Conservation (phyloP, 2,329 filamentous ascomycete genomes). For the Neoarthrinium moseri region DNA sequence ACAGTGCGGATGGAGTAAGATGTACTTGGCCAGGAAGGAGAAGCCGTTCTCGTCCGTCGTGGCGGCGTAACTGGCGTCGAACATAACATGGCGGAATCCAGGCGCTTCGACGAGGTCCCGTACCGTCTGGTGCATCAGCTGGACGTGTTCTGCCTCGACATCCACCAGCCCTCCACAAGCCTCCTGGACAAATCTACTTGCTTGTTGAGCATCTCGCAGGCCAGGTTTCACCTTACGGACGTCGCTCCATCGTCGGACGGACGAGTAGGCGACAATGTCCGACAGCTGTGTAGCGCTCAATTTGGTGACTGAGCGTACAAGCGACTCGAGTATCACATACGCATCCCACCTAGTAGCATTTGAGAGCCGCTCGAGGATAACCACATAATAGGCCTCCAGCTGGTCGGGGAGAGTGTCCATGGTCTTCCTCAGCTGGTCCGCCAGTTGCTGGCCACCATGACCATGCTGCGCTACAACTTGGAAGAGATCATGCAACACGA, state of each 20-base stretch:
- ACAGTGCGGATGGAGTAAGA: too few species aligned
- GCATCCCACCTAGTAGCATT: conserved; percentile 7
- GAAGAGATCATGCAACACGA: too few species aligned
- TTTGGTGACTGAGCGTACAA: too few species aligned
- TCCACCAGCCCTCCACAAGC: background rate
- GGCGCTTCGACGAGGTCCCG: background rate
- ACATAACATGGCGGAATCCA: background rate
- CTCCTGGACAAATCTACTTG: too few species aligned
- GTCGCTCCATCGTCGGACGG: too few species aligned
- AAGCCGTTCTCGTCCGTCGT: background rate
- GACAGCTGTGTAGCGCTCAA: too few species aligned
- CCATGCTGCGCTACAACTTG: background rate
- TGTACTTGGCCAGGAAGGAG: too few species aligned
- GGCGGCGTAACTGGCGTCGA: conserved; percentile 4
- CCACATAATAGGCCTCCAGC: conserved; percentile 13
- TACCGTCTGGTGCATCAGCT: conserved; percentile 16
- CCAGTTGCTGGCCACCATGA: too few species aligned
- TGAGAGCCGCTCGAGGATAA: conserved; percentile 13
- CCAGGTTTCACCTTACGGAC: too few species aligned
- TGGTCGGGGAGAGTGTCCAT: conserved; percentile 2
- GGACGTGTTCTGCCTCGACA: conserved; percentile 1
- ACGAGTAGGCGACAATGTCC: too few species aligned
- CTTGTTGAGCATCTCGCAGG: too few species aligned
- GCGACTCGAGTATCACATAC: conserved; percentile 11
- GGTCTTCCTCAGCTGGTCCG: too few species aligned